Evolutionary conservation across 2,329 filamentous ascomycete species (phyloP), one percentile per base, ranked within the genome.

Genomic region (Botrytis fabae): DNA sequence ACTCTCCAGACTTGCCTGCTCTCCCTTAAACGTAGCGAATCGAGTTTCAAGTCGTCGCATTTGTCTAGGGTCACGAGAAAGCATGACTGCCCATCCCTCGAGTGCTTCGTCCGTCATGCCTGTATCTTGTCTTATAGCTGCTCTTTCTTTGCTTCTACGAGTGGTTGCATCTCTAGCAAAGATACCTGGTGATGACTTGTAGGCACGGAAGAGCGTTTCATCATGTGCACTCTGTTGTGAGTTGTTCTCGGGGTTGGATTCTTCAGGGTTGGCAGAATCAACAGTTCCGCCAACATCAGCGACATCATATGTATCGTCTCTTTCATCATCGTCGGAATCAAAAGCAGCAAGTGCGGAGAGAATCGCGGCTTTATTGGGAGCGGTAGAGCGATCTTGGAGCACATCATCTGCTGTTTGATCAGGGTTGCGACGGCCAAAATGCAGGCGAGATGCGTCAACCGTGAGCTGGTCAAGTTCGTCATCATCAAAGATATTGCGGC

Each of bases 231-330:
- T 86, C 54, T 63, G 69, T 14, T 73, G 57, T 44, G 75, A 74
- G 48, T 87, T 85, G 1, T 83, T 83, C 73, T 88, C 86, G 69
- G 89, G 88, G 4, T 77, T 75, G 54, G 77, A 77, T 62, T 80
- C 79, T 51, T 87, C 85, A n/a, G 89, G 86, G 9, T 88, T 83
- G 1, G 84, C 85, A 28, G 87, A 85, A 77, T 97, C 94, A 4
- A 98, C 90, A 0, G 93, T 93, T 35, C 95, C 95, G 51, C 96
- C 96, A 2, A 98, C 94, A 79, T 98, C 96, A 68, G 90, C 93
- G 2, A 91, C 90, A 78, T 99, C 96, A 80, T 99, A 99, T 0
- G 95, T 98, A 81, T 99, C 96, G 81, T 99, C 96, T 51, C 94
- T 89, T 83, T 99, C 96, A 81, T 99, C 96, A 77, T 98, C 96